Conservation (phyloP, 2,329 filamentous ascomycete genomes). For the Daldinia eschscholtzii region DNA sequence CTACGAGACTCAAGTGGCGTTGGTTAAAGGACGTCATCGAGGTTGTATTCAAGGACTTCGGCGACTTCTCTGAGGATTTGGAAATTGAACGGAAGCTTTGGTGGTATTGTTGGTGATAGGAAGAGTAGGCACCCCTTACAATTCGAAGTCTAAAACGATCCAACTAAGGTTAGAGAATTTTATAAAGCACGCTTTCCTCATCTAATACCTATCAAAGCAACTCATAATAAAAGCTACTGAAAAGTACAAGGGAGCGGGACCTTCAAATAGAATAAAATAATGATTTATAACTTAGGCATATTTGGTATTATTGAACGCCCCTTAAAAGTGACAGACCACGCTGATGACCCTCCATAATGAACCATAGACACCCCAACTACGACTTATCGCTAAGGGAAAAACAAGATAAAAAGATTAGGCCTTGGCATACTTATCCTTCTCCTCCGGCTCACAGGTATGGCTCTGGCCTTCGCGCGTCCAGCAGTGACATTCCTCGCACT, state of each 20-base stretch:
- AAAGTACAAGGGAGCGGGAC: too few relatives aligned
- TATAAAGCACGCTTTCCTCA: too few relatives aligned
- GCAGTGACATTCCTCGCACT: slow-evolving; percentile 28
- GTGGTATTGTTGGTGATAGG: slow-evolving; percentile 3
- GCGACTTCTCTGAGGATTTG: slow-evolving; percentile 37
- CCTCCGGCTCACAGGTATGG: slow-evolving; percentile 24
- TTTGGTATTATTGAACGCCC: neutral
- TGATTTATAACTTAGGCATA: too few relatives aligned
- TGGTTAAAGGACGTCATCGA: slow-evolving; percentile 34
- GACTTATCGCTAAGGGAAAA: neutral
- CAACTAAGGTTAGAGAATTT: neutral
- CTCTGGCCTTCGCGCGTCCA: slow-evolving; percentile 19
- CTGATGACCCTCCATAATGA: neutral
- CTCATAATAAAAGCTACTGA: too few relatives aligned
- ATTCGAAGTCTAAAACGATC: too few relatives aligned
- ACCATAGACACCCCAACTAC: neutral
- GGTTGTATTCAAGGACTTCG: slow-evolving; percentile 33
- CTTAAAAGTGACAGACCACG: too few relatives aligned
- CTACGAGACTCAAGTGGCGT: slow-evolving; percentile 36
- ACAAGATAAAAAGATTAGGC: neutral
- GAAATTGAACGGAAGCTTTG: slow-evolving; percentile 40
- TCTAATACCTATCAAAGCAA: too few relatives aligned
- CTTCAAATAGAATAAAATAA: too few relatives aligned
- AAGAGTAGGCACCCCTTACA: neutral
- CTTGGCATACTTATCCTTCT: slow-evolving; percentile 28